These are phyloP conservation scores for Hymenoscyphus fructigenus DNA, from an alignment of 2,329 filamentous ascomycete genomes.

Conservation along the genomic window DNA sequence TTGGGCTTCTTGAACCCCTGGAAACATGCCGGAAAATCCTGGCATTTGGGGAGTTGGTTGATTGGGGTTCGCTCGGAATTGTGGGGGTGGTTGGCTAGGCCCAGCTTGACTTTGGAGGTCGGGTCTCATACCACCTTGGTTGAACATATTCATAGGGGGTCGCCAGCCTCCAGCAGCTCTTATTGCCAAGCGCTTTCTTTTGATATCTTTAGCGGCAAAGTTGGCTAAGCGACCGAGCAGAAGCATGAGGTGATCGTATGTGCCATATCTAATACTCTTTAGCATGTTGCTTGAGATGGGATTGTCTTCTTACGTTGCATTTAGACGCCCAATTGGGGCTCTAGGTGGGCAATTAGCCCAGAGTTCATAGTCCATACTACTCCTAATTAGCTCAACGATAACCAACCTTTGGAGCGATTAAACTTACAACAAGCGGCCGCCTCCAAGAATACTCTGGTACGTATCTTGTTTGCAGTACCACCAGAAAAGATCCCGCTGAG, in stretches of 20 bases:
- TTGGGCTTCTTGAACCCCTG: constrained; percentile 26
- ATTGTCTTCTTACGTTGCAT: constrained; percentile 60
- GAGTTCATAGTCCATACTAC: constrained; percentile 63
- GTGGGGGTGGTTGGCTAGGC: constrained; percentile 1
- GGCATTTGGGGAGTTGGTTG: constrained; percentile 28
- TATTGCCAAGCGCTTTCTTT: constrained; percentile 71
- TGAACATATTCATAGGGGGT: constrained; percentile 30
- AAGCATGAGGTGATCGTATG: constrained; percentile 83
- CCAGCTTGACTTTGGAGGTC: constrained; percentile 14
- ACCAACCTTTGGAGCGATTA: not conserved
- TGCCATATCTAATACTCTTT: constrained; percentile 66
- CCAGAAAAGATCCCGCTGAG: constrained; percentile 86
- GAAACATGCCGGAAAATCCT: constrained; percentile 35
- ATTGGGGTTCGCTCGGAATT: not conserved
- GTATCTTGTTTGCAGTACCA: constrained; percentile 95
- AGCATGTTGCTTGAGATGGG: constrained; percentile 7
- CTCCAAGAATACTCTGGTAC: constrained; percentile 86
- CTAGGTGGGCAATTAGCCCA: constrained; percentile 90
- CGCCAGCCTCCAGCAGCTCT: constrained; percentile 48
- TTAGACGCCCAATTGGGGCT: constrained; percentile 71
- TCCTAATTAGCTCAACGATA: constrained; percentile 13
- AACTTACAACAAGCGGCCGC: constrained; percentile 79
- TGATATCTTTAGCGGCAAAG: constrained; percentile 75
- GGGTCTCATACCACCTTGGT: not conserved
- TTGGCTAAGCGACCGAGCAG: constrained; percentile 76